Evolutionary conservation across 2,329 filamentous ascomycete species (phyloP), one percentile per base, ranked within the genome.

Genomic region (Botrytis squamosa): DNA sequence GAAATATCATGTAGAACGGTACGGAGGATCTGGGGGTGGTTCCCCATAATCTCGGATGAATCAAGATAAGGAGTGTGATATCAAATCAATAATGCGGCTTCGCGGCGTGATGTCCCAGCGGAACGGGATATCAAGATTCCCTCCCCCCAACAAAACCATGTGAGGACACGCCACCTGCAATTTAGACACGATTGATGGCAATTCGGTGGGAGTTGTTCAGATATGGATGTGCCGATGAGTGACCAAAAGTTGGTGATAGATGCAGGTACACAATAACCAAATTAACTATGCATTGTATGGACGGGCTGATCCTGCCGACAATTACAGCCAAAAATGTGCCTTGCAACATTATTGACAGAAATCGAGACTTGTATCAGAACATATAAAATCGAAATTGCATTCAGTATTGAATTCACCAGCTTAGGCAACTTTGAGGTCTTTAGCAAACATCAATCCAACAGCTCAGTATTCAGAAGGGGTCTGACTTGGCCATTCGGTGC

Each of bases 21-120:
- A 33, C n/a, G 25, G 18, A 42, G n/a, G 38, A 69, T 42, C 40
- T 69, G 49, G 18, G 18, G 20, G 12, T 22, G 16, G 10, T 52
- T 38, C 49, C 38, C 36, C 36, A 68, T 57, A 57, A 68, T 42
- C 49, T 68, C 36, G 66, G 66, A 57, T 42, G 49, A 57, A 42
- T 68, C 36, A 22, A 33, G 14, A 40, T 57, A 42, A 57, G 36
- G 25, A 42, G 49, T 42, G 49, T 57, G 49, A 42, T 68, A 33
- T 25, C 38, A 57, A 38, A 57, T 68, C 36, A 57, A 42, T 42
- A 68, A 42, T 57, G 66, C 36, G 55, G 16, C 49, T 68, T 68
- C 49, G 25, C 49, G 36, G 36, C 36, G n/a, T 12, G n/a, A 57
- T 42, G 9, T 57, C 25, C n/a, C 66, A 57, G 66, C 49, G 36